phyloP scores from a whole-genome alignment of 805 yeast genomes.

The Myxozyma udenii region DNA sequence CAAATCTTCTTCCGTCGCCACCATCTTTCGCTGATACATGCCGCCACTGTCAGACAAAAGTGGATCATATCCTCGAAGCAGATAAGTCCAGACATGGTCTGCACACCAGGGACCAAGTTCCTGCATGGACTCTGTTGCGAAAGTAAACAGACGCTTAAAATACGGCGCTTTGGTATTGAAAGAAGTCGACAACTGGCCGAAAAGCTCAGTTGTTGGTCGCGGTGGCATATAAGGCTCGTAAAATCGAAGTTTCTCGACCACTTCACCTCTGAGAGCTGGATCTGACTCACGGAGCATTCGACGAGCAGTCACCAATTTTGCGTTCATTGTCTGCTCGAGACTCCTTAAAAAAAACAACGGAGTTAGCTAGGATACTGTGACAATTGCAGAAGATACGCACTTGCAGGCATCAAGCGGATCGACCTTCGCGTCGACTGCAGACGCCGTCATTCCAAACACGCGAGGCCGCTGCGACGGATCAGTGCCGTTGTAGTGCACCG shows the following conservation, averaged over 20 bases:
- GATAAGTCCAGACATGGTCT: conserved; percentile 5
- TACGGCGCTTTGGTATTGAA: not conserved
- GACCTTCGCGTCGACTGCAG: conserved; percentile 9
- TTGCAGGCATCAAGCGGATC: not conserved
- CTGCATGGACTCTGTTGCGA: not conserved
- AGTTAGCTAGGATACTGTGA: too few species aligned
- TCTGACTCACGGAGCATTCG: not conserved
- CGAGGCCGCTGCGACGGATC: conserved; percentile 2
- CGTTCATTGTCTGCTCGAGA: not conserved
- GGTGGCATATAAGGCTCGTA: not conserved
- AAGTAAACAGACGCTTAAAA: not conserved
- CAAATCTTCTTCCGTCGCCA: not conserved
- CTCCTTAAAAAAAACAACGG: too few species aligned
- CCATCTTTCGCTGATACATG: not conserved
- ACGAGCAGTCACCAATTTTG: not conserved
- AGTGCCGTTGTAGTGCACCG: conserved; percentile 1
- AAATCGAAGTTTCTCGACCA: not conserved
- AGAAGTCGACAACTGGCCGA: not conserved
- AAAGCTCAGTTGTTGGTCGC: not conserved
- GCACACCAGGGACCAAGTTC: conserved; percentile 11
- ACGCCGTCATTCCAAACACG: conserved; percentile 20
- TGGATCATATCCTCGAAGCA: not conserved
- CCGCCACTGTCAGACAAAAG: not conserved
- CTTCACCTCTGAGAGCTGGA: not conserved
- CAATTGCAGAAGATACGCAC: not conserved